Evolutionary conservation across 805 yeast species (phyloP).

Genomic region (Huiozyma naganishii): DNA sequence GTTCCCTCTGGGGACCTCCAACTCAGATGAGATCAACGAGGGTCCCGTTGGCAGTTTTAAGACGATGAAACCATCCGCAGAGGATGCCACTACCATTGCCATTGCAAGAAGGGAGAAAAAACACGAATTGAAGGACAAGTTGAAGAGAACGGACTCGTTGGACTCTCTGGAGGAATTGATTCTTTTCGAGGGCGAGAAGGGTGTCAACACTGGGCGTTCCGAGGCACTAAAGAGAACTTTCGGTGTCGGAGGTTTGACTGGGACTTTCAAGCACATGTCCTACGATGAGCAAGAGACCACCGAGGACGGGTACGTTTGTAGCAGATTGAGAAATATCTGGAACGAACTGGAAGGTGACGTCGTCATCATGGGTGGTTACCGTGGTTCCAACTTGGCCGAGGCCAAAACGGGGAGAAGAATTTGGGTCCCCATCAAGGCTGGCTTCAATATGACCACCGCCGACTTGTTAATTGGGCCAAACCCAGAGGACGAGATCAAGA

Average conservation of each 20-base stretch:
- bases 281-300: slow-evolving; percentile 15
- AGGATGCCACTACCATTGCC: background rate
- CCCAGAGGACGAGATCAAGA: slow-evolving; percentile 54
- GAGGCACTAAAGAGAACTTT: slow-evolving; percentile 61
- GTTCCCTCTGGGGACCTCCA: slow-evolving; percentile 31
- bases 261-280: slow-evolving; percentile 14
- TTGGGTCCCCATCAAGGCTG: slow-evolving; percentile 86
- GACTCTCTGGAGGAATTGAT: slow-evolving; percentile 54
- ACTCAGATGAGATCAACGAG: background rate
- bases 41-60: slow-evolving; percentile 6
- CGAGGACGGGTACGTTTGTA: slow-evolving; percentile 17
- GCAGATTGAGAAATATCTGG: slow-evolving; percentile 36
- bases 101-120: background rate
- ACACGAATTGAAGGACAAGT: slow-evolving; percentile 21
- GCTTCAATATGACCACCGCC: slow-evolving; percentile 60
- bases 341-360: slow-evolving; percentile 66
- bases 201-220: slow-evolving; percentile 55
- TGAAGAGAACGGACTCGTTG: slow-evolving; percentile 44
- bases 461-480: slow-evolving; percentile 64
- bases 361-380: slow-evolving; percentile 75
- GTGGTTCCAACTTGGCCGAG: slow-evolving; percentile 73
- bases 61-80: slow-evolving; percentile 10
- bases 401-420: slow-evolving; percentile 49
- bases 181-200: slow-evolving; percentile 42
- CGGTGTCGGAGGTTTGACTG: slow-evolving; percentile 32